Conservation (phyloP, 371 early-diverging fungal species). For the Mucor indicus region DNA sequence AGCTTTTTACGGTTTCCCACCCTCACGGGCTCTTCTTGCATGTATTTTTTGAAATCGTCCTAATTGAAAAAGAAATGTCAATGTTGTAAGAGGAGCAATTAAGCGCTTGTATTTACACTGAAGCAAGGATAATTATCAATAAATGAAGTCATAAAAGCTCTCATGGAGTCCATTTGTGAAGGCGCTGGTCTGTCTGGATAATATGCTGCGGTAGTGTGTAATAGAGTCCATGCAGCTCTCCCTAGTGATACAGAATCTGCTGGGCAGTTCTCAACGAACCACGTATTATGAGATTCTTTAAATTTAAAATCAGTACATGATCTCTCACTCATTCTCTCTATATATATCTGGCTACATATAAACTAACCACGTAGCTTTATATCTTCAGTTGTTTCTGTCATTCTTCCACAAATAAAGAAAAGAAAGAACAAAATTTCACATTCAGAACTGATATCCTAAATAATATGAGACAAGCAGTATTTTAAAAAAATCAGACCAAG, state of each 20-base stretch:
- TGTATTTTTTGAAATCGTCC: conserved; percentile 66
- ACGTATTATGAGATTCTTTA: no score
- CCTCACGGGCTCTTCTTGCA: conserved; percentile 73
- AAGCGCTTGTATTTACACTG: conserved; percentile 20
- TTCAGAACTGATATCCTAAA: no score
- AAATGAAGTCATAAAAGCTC: conserved; percentile 69
- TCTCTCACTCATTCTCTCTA: no score
- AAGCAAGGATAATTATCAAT: conserved; percentile 94
- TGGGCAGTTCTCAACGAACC: conserved; percentile 63
- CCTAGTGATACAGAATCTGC: conserved; percentile 83
- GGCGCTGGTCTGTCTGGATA: conserved; percentile 89
- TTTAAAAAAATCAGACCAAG: no score
- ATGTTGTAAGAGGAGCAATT: not conserved
- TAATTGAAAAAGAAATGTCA: no score
- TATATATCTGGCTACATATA: no score
- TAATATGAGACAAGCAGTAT: no score
- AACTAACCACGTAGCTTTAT: no score
- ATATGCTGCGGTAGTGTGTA: conserved; percentile 98
- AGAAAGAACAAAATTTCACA: no score
- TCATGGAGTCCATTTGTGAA: conserved; percentile 75
- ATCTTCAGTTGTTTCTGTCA: no score
- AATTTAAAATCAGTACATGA: no score
- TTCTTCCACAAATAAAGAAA: no score
- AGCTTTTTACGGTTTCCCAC: conserved; percentile 69
- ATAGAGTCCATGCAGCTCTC: conserved; percentile 93